Evolutionary conservation across 768 basidiomycete genomes (phyloP), one percentile per base, ranked within the genome.

Genomic region (Bullera alba): DNA sequence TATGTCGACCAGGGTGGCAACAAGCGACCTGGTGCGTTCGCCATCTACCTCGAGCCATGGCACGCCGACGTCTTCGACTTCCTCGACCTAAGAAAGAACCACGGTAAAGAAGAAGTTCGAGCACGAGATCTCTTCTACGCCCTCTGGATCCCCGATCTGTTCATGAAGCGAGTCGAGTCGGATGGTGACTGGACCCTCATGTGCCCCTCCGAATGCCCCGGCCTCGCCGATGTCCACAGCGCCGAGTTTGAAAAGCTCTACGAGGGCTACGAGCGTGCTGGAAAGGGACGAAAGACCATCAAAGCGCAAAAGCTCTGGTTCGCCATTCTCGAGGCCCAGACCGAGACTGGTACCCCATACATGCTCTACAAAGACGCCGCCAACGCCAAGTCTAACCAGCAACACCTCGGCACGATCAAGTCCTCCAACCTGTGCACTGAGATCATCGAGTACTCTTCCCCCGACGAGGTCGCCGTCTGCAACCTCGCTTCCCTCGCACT

Each of bases 1-100:
- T 97, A 97, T 65, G 95, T 97, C 50, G 95, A 97, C 72, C 93
- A 96, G 70, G 93, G 95, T 45, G 95, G 95, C 23, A 97, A 97
- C 80, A 97, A 97, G 77, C 86, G 95, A 22, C 95, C 95, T 1
- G 95, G 95, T 54, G 95, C 95, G 1, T 96, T 99, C 61, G 87
- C 95, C 51, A 73, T 99, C 72, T 99, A 99, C 76, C 78, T 97
- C 67, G 95, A 99, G 75, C 95, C 95, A 14, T 99, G 95, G 95
- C 95, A 99, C 69, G 81, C 88, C 16, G 95, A 97, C 72, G 74
- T 99, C 69, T 95, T 97, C 63, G 92, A 95, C 51, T 96, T 99
- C 77, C 80, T 99, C 61, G 93, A 97, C 69, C 79, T 99, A 39
- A 80, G 95, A 65, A 97, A 97, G 81, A 99, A 99, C 73, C 93